Evolutionary conservation across 495 filamentous ascomycete species (phyloP).

Genomic region (Talaromyces proteolyticus): DNA sequence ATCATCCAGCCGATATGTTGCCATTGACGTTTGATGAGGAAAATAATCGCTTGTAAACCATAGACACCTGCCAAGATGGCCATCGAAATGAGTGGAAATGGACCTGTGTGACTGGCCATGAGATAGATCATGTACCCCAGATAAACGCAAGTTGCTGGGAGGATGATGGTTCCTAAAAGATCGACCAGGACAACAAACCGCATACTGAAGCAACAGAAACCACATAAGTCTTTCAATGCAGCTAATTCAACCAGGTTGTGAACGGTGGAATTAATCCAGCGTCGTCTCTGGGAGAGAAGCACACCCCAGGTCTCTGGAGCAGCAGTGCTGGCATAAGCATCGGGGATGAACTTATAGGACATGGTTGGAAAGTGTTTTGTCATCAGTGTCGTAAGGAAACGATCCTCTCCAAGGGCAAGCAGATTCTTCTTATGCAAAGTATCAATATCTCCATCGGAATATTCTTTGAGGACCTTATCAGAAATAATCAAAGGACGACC

Average conservation of each 20-base stretch:
- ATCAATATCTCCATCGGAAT: conserved; percentile 81
- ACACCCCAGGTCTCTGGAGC: conserved; percentile 93
- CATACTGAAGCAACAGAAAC: conserved; percentile 99
- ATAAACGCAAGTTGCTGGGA: conserved; percentile 87
- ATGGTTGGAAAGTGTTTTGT: conserved; percentile 93
- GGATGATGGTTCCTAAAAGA: conserved; percentile 86
- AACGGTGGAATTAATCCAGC: conserved; percentile 98
- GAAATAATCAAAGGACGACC: conserved; percentile 90
- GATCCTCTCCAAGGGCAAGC: conserved; percentile 91
- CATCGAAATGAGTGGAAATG: conserved; percentile 81
- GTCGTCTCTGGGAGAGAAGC: conserved; percentile 86
- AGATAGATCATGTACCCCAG: conserved; percentile 84
- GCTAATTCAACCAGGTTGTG: conserved; percentile 92
- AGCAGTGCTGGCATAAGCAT: conserved; percentile 87
- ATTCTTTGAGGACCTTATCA: conserved; percentile 79
- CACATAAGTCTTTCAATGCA: conserved; percentile 83
- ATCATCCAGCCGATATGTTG: conserved; percentile 99
- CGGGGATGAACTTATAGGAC: conserved; percentile 93
- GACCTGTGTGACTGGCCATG: conserved; percentile 63
- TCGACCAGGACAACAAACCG: conserved; percentile 95
- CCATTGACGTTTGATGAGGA: conserved; percentile 95
- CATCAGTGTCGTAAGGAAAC: conserved; percentile 95
- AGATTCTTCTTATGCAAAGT: conserved; percentile 99
- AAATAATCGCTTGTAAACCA: conserved; percentile 91
- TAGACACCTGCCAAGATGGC: conserved; percentile 87